Evolutionary conservation across 2,329 filamentous ascomycete species (phyloP).

Genomic region (Talaromyces sp.): DNA sequence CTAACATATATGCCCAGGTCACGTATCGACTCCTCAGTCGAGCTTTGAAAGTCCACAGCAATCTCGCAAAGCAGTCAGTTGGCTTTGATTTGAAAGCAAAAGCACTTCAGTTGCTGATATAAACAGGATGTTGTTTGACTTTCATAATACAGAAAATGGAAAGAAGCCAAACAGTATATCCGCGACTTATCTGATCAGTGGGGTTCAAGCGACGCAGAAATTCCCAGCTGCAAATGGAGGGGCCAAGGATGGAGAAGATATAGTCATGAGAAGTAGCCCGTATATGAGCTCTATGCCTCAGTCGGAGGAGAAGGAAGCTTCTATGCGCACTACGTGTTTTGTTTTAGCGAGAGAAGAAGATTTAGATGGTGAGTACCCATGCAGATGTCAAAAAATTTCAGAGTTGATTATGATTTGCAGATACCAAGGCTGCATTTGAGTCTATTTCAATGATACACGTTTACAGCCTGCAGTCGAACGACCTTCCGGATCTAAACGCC

Average conservation of each 20-base stretch:
- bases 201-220: conserved; percentile 53
- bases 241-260: conserved; percentile 58
- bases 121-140: conserved; percentile 78
- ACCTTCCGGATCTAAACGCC: conserved; percentile 67
- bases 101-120: conserved; percentile 8
- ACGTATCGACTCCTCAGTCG: conserved; percentile 84
- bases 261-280: conserved; percentile 61
- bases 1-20: conserved; percentile 47
- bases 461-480: conserved; percentile 74
- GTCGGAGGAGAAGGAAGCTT: conserved; percentile 45
- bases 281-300: conserved; percentile 65
- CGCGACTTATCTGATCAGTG: conserved; percentile 87
- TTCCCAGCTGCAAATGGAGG: conserved; percentile 35
- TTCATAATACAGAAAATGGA: conserved; percentile 71
- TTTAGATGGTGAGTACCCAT: conserved; percentile 56
- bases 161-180: conserved; percentile 72
- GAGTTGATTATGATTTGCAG: conserved; percentile 40
- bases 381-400: not conserved
- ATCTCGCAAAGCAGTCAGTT: conserved; percentile 91
- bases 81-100: conserved; percentile 23
- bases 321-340: conserved; percentile 57
- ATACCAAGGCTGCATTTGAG: conserved; percentile 64
- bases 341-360: conserved; percentile 69
- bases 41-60: conserved; percentile 77
- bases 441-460: conserved; percentile 76